Conservation (phyloP, 768 basidiomycete genomes). For the Boletus sp. region DNA sequence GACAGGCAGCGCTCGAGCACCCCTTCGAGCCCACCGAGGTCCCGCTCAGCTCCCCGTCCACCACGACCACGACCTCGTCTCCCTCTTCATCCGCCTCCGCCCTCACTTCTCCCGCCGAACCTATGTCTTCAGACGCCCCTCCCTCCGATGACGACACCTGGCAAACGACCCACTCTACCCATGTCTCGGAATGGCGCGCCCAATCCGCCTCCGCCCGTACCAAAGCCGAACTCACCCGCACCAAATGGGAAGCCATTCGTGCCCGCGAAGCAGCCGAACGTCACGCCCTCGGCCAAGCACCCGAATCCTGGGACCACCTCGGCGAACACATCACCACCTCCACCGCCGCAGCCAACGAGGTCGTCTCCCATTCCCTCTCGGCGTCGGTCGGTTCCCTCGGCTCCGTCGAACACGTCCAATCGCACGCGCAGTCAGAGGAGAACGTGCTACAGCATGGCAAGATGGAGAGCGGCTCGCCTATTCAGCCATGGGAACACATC, state of each 20-base stretch:
- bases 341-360: conserved; percentile 16
- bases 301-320: conserved; percentile 21
- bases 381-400: conserved; percentile 19
- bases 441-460: conserved; percentile 6
- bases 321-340: conserved; percentile 29
- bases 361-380: conserved; percentile 18
- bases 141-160: conserved; percentile 45
- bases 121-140: not conserved
- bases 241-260: conserved; percentile 68
- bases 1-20: conserved; percentile 25
- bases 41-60: conserved; percentile 8
- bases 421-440: conserved; percentile 32
- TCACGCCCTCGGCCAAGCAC: conserved; percentile 26
- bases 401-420: conserved; percentile 13
- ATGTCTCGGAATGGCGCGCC: conserved; percentile 68
- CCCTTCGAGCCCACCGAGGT: conserved; percentile 29
- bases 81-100: not conserved
- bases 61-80: not conserved
- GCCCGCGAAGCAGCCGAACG: conserved; percentile 44
- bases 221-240: conserved; percentile 73
- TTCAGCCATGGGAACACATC: conserved; percentile 75
- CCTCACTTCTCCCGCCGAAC: not conserved
- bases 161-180: conserved; percentile 68
- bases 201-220: conserved; percentile 69
- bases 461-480: conserved; percentile 27